Evolutionary conservation across 352 stramenopile genomes (phyloP), one percentile per base, ranked within the genome.

Genomic region (Phytophthora meadii): DNA sequence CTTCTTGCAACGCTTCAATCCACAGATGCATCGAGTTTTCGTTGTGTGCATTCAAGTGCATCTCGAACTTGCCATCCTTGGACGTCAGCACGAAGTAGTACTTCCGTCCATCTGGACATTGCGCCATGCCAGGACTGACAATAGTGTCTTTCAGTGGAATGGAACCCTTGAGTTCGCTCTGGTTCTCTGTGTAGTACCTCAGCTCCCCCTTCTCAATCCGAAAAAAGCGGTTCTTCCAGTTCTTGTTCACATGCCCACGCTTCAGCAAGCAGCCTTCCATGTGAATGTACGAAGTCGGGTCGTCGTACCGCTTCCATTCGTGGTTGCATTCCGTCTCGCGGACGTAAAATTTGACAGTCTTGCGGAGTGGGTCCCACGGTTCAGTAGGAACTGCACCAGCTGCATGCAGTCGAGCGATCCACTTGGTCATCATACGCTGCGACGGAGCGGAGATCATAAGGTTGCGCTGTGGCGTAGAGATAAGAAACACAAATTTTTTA

Each of bases 171-270:
- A 90, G 53, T 32, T 87, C 74, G 11, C 87, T 83, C 42, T 92
- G 77, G 53, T 91, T 89, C 65, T 93, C 82, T 7, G 86, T 93
- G 66, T 93, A 96, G 60, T 96, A 96, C 30, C 81, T 71, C 54
- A 96, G 59, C 32, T 95, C 74, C 6, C 84, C 84, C 45, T 83
- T 81, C 69, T 96, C 87, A 59, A 96, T 90, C 37, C 85, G 85
- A 63, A 96, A 96, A 60, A 93, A 96, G 9, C 88, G 83, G 53
- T 93, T 94, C 72, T 92, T 93, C 88, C 88, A 96, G 67, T 84
- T 96, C 65, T 93, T 96, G 63, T 93, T 90, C 2, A 94, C 65
- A 42, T 95, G 88, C 0, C 88, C 88, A 17, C 88, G 83, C 59
- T 96, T 96, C 15, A 90, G 64, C 53, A 96, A 50, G 46, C 77